Conservation (phyloP, 2,329 filamentous ascomycete genomes). For the Pseudomassariella vexata region DNA sequence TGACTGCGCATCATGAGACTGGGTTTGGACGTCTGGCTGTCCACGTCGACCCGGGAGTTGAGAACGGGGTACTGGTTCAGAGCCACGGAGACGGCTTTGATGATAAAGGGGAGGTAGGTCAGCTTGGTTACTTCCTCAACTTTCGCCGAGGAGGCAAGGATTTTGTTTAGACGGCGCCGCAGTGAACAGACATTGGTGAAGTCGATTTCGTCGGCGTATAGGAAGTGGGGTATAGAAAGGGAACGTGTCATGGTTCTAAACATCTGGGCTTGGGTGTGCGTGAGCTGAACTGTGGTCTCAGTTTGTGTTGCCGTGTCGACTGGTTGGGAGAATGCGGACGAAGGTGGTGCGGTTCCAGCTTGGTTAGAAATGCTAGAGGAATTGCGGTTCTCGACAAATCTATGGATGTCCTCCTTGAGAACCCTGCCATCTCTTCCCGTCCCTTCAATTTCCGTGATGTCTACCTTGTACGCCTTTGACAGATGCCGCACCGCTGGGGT, state of each 20-base stretch:
- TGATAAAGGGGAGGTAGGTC: constrained; percentile 88
- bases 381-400: constrained; percentile 51
- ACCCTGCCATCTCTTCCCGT: constrained; percentile 90
- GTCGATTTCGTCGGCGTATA: constrained; percentile 87
- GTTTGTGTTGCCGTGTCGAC: constrained; percentile 43
- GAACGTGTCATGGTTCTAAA: constrained; percentile 97
- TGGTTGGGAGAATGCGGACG: constrained; percentile 25
- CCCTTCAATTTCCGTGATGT: constrained; percentile 73
- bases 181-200: constrained; percentile 69
- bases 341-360: constrained; percentile 16
- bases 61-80: constrained; percentile 78
- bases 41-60: constrained; percentile 74
- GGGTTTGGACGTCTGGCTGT: constrained; percentile 55
- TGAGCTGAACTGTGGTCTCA: constrained; percentile 66
- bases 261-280: constrained; percentile 83
- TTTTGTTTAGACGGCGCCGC: constrained; percentile 67
- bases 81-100: constrained; percentile 89
- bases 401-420: constrained; percentile 84
- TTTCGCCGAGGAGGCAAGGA: constrained; percentile 45
- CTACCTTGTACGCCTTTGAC: constrained; percentile 70
- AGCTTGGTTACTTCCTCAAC: constrained; percentile 54
- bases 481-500: constrained; percentile 91
- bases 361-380: constrained; percentile 11
- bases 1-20: constrained; percentile 70
- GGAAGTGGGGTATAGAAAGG: constrained; percentile 86